Base-by-base conservation (phyloP, 2,329 filamentous ascomycete species). In the Plenodomus biglobosus region DNA sequence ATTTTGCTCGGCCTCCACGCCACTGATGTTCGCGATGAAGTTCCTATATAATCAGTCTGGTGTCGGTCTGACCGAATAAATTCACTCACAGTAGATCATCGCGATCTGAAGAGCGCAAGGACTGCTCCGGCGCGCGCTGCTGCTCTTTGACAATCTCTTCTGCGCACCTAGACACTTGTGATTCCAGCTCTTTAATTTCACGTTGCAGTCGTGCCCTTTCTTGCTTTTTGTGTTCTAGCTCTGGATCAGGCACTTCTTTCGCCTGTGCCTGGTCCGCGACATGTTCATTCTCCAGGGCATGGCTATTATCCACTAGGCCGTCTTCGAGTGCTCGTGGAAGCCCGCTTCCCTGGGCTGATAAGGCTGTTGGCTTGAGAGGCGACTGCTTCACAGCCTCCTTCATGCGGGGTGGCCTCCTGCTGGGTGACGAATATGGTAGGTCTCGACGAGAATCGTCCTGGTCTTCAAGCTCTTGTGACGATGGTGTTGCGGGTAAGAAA, bases 381-480 rank as follows among this genome's bases (percentile, higher is more conserved):
- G 62, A 56, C 20, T 52, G 45, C 45, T 58, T 58, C 6, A 47
- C 27, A 8, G 45, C 24, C 16, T 52, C 49, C 16, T 59, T 59
- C 20, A 48, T 34, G 8, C 59, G 63, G 10, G 53, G 52, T 17
- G 63, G 67, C 11, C 58, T 57, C 40, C 66, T 72, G 52, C 56
- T 69, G 15, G 68, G 65, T 7, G 68, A 69, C 8, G 65, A 69
- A 37, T 60, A 70, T 0, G 67, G 38, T 4, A 65, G 46, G 1
- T 58, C 62, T 24, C 59, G 55, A 16, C 56, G 56, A 8, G 60
- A 56, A 1, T 48, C 61, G 42, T 68, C 60, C 32, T 55, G 54
- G 8, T 56, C 42, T 13, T 55, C 46, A 3, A 52, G 38, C 0
- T 24, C 43, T 42, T 42, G 46, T 24, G 55, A 59, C 16, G 61